A percentile compares a stretch with the other conserved stretches of the same genome.
Evolutionary conservation across 768 basidiomycete genomes (phyloP).

Genomic region (Rhizopogon sp.): DNA sequence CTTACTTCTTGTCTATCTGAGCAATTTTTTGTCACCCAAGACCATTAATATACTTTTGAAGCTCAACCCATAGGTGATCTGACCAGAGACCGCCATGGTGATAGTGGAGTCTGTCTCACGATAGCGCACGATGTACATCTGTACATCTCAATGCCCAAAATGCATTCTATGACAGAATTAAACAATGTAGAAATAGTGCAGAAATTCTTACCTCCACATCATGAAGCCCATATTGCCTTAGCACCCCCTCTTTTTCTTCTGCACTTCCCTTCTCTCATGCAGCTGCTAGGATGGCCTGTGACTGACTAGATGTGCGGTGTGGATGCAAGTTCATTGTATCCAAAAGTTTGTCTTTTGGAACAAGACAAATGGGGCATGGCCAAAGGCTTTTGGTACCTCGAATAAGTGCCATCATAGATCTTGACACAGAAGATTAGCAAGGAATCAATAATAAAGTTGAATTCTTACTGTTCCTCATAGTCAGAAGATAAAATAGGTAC

Average conservation of each 20-base stretch:
- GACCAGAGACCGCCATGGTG: conserved; percentile 27
- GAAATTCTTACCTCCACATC: conserved; percentile 8
- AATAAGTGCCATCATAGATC: conserved; percentile 30
- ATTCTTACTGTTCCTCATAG: conserved; percentile 40
- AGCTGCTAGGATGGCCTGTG: neutral
- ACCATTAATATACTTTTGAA: conserved; percentile 16
- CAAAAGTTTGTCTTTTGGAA: conserved; percentile 21
- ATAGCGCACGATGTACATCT: conserved; percentile 28
- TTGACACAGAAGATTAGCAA: conserved; percentile 7
- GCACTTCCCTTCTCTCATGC: conserved; percentile 9
- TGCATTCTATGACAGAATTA: conserved; percentile 14
- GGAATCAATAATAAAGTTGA: neutral
- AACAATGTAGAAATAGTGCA: neutral
- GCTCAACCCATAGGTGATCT: conserved; percentile 24
- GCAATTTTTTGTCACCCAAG: conserved; percentile 2
- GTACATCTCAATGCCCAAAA: conserved; percentile 31
- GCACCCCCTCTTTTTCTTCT: conserved; percentile 12
- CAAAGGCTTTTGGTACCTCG: conserved; percentile 19
- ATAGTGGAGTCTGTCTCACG: conserved; percentile 36
- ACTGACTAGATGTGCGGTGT: conserved; percentile 10
- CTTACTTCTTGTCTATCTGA: conserved; percentile 18
- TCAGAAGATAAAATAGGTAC: conserved; percentile 32
- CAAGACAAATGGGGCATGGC: conserved; percentile 34
- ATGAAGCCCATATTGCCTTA: conserved; percentile 11
- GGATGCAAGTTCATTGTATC: conserved; percentile 10